A percentile compares a stretch with the other conserved stretches of the same genome.
Evolutionary conservation across 768 basidiomycete genomes (phyloP).

Genomic region (Pleurotus citrinopileatus): DNA sequence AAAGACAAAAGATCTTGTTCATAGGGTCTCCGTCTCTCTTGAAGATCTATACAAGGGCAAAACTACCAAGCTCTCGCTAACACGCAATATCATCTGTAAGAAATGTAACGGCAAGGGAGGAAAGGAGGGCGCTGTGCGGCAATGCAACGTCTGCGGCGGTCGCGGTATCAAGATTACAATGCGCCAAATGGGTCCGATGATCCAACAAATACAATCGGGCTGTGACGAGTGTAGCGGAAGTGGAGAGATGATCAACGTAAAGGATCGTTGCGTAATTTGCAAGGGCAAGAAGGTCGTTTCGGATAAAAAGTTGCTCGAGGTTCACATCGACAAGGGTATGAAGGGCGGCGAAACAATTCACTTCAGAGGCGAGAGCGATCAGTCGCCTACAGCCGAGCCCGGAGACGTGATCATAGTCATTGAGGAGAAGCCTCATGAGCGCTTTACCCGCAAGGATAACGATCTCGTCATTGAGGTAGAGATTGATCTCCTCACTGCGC

Average conservation of each 20-base stretch:
- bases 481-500: slow-evolving; percentile 88
- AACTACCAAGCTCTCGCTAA: slow-evolving; percentile 95
- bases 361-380: slow-evolving; percentile 90
- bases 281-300: slow-evolving; percentile 93
- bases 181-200: slow-evolving; percentile 99
- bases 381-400: slow-evolving; percentile 82
- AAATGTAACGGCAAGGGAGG: slow-evolving; percentile 97
- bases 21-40: slow-evolving; percentile 93
- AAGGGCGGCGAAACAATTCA: slow-evolving; percentile 88
- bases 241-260: slow-evolving; percentile 93
- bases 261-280: slow-evolving; percentile 90
- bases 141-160: slow-evolving; percentile 77
- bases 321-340: slow-evolving; percentile 98
- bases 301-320: slow-evolving; percentile 97
- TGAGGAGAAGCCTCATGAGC: slow-evolving; percentile 89
- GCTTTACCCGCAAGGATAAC: slow-evolving; percentile 86
- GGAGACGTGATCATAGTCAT: slow-evolving; percentile 95
- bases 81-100: slow-evolving; percentile 89
- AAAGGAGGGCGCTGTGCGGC: slow-evolving; percentile 91
- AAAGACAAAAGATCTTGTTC: slow-evolving; percentile 97
- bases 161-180: slow-evolving; percentile 89
- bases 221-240: slow-evolving; percentile 92
- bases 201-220: slow-evolving; percentile 95
- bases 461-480: slow-evolving; percentile 86
- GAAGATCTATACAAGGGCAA: slow-evolving; percentile 99